Base-by-base conservation (phyloP, 129 eudicot species). In the Pulicaria dysenterica region DNA sequence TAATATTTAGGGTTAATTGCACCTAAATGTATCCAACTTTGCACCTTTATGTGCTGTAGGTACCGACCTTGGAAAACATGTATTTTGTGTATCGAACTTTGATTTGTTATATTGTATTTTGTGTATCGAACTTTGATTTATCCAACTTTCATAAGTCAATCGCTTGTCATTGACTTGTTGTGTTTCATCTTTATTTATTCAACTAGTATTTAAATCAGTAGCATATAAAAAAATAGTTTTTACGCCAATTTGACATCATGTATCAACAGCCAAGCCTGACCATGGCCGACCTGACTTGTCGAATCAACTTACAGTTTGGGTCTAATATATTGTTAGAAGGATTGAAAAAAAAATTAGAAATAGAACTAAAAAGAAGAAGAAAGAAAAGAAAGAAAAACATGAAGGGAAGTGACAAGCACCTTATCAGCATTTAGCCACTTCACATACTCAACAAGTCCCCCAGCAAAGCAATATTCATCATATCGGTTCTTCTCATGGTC, bases 341-440 rank as follows among this genome's bases (percentile, higher is more conserved):
- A 6, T 11, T 49, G 53, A 46, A 38, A 13, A 31, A 2, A 24
- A 24, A 24, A 24, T 24, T 24, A 24, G 31, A 24, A 24, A 24
- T 24, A 24, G 11, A 13, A 54, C 16, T 54, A 15, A 17, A 24
- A 36, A 38, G 7, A 64, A 0, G n/a, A 50, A 10, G 8, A 6
- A 12, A 49, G 57, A 72, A 34, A 50, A 10, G 8, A 6, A 12
- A 49, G 57, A 72, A 34, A 14, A 24, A 24, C 8, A 9, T 43
- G 7, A 46, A 8, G 34, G 12, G 41, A 38, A 78, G 8, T 10
- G 34, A 46, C 48, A 19, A 54, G 72, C 74, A 90, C 97, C 97
- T 95, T 95, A 75, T 95, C 99, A n/a, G 83, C 82, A 77, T 95
- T 95, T 64, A 95, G 88, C 97, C 97, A 95, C 69, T 80, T 90